A percentile compares a stretch with the other conserved stretches of the same genome.
These are phyloP conservation scores for Myriosclerotinia curreyana DNA, from an alignment of 2,329 filamentous ascomycete species.

Conservation along the genomic window DNA sequence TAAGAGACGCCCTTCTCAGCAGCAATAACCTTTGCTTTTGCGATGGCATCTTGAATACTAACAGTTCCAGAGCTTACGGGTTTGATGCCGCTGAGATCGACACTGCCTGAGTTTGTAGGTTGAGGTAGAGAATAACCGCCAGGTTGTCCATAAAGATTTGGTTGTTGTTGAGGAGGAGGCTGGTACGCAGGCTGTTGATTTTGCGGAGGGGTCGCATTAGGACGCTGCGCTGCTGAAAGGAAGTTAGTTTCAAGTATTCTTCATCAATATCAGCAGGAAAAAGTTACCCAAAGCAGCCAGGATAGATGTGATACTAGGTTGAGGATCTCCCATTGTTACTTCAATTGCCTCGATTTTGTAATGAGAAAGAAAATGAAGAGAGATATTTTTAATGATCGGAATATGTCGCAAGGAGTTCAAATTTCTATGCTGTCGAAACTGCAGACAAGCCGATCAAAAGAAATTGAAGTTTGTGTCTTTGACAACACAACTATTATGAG, in stretches of 20 bases:
- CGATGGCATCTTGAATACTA: conserved; percentile 79
- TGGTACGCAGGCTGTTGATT: conserved; percentile 39
- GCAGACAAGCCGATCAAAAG: conserved; percentile 8
- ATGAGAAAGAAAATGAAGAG: not conserved
- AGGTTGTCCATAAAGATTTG: conserved; percentile 43
- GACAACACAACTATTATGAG: too few species aligned
- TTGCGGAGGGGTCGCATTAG: conserved; percentile 48
- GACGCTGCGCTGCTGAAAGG: conserved; percentile 48
- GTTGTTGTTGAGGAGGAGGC: conserved; percentile 46
- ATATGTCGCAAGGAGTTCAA: not conserved
- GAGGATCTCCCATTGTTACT: conserved; percentile 44
- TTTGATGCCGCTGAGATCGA: conserved; percentile 77
- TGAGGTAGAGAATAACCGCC: conserved; percentile 43
- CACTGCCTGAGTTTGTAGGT: conserved; percentile 69
- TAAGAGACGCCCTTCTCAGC: conserved; percentile 72
- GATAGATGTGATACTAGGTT: conserved; percentile 49
- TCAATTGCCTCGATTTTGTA: not conserved
- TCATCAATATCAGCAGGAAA: conserved; percentile 3
- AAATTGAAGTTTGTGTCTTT: conserved; percentile 10
- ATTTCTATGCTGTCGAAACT: not conserved
- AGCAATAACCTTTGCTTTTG: conserved; percentile 78
- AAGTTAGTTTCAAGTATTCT: conserved; percentile 24
- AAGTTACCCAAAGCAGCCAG: conserved; percentile 49
- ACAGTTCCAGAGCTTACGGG: conserved; percentile 78
- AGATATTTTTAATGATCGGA: conserved; percentile 6